A percentile compares a stretch with the other conserved stretches of the same genome.
phyloP scores from a whole-genome alignment of 1,284 basidiomycete species.

The Porodaedalea pini region DNA sequence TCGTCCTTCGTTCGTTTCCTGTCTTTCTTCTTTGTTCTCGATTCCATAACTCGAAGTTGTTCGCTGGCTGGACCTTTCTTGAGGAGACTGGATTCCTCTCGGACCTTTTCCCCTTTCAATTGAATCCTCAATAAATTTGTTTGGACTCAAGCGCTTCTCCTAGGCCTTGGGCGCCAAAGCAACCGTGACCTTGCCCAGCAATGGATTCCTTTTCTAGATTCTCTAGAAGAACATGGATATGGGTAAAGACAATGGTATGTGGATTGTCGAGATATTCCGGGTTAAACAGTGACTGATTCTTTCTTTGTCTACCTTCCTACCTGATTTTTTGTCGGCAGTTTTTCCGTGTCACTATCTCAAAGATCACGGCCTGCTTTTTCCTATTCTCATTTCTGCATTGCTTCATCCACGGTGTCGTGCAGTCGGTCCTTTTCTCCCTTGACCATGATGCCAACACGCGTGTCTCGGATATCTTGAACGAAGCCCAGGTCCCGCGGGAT shows the following conservation, averaged over 20 bases:
- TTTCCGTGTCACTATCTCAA: conserved; percentile 33
- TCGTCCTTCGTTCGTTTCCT: background rate
- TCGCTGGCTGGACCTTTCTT: background rate
- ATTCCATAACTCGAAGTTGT: background rate
- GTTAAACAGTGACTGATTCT: background rate
- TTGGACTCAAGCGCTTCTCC: background rate
- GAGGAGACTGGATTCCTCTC: background rate
- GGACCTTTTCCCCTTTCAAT: background rate
- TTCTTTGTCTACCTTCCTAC: background rate
- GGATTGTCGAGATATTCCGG: too few species aligned
- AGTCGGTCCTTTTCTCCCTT: conserved; percentile 45
- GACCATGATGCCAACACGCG: conserved; percentile 42
- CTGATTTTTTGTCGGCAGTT: conserved; percentile 25
- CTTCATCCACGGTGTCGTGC: conserved; percentile 39
- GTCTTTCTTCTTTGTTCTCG: background rate
- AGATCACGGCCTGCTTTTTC: conserved; percentile 46
- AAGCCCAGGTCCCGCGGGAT: conserved; percentile 35
- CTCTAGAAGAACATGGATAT: conserved; percentile 14
- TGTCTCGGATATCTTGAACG: conserved; percentile 36
- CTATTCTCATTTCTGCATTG: conserved; percentile 35
- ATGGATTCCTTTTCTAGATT: background rate
- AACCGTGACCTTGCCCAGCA: background rate
- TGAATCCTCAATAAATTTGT: background rate
- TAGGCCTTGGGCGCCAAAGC: background rate
- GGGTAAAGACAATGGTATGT: conserved; percentile 19